phyloP scores from a whole-genome alignment of 768 basidiomycete species.

The Serpula lacrymans region DNA sequence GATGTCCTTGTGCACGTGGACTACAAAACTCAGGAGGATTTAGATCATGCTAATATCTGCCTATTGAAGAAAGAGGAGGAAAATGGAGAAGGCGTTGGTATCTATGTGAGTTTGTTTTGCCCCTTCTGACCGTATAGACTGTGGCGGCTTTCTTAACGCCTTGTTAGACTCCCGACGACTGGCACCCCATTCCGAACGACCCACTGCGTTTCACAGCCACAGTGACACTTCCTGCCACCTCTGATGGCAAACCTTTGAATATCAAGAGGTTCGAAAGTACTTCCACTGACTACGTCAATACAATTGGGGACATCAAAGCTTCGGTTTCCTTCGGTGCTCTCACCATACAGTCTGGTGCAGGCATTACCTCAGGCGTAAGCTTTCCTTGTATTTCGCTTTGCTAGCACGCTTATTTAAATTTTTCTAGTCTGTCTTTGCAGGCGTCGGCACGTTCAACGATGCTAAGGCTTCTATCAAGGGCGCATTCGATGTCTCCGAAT shows the following conservation, averaged over 20 bases:
- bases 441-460: conserved; percentile 27
- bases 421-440: conserved; percentile 31
- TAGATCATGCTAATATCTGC: conserved; percentile 30
- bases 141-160: not conserved
- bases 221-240: conserved; percentile 25
- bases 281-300: conserved; percentile 29
- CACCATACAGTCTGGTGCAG: no score
- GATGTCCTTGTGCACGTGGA: conserved; percentile 21
- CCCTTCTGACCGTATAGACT: not conserved
- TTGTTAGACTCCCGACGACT: conserved; percentile 31
- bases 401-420: no score
- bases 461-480: conserved; percentile 46
- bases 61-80: conserved; percentile 22
- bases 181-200: conserved; percentile 8
- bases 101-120: conserved; percentile 29
- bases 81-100: conserved; percentile 32
- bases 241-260: conserved; percentile 11
- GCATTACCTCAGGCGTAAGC: no score
- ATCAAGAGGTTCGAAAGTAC: conserved; percentile 26
- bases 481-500: conserved; percentile 31
- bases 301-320: conserved; percentile 31
- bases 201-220: conserved; percentile 24
- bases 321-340: conserved; percentile 25
- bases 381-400: no score
- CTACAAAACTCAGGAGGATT: conserved; percentile 19